These are phyloP conservation scores for Xerocomus minutiporus DNA, from an alignment of 1,284 basidiomycete genomes.

Conservation along the genomic window DNA sequence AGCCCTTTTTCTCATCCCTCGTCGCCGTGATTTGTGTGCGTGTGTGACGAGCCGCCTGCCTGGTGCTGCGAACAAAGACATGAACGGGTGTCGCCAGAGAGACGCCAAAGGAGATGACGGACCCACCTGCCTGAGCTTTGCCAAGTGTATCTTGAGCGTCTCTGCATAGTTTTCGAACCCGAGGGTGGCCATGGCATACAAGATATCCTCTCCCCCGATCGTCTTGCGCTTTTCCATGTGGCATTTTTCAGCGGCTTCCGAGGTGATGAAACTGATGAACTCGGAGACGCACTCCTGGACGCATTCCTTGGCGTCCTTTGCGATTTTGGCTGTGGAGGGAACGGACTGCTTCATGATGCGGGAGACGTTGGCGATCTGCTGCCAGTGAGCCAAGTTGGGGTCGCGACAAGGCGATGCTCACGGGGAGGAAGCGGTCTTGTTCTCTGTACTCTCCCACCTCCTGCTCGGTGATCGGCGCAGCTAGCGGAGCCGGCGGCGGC, in stretches of 20 bases:
- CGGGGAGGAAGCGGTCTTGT: background rate
- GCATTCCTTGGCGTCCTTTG: constrained; percentile 89
- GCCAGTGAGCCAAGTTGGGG: background rate
- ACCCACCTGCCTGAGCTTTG: constrained; percentile 78
- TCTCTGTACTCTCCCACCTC: background rate
- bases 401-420: background rate
- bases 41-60: constrained; percentile 27
- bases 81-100: background rate
- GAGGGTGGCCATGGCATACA: constrained; percentile 82
- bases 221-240: constrained; percentile 83
- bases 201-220: constrained; percentile 87
- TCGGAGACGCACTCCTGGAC: constrained; percentile 96
- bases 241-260: constrained; percentile 86
- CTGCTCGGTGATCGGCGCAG: background rate
- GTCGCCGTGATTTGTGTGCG: constrained; percentile 24
- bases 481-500: background rate
- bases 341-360: constrained; percentile 92
- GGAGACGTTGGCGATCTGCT: constrained; percentile 83
- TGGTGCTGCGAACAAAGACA: constrained; percentile 20
- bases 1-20: constrained; percentile 5
- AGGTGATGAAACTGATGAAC: constrained; percentile 93
- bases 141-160: constrained; percentile 83
- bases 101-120: background rate
- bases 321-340: constrained; percentile 70
- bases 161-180: constrained; percentile 96